Base-by-base conservation (phyloP, 352 stramenopile species). In the Globisporangium alternatum region DNA sequence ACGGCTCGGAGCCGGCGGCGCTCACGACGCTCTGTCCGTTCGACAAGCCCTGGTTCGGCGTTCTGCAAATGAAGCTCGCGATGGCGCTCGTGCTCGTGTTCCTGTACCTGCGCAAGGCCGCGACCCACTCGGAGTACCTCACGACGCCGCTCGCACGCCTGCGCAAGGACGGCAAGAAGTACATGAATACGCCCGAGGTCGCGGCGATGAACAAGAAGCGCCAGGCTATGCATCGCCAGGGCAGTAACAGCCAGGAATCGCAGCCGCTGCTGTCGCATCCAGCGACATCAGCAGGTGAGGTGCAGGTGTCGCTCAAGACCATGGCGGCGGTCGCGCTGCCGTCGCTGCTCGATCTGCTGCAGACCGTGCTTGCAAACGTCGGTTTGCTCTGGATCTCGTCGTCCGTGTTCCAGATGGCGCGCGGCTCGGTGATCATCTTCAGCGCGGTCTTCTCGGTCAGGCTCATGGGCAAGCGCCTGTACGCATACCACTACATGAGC, bases 361-460 rank as follows among this genome's bases (percentile, higher is more conserved):
- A 92, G 75, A 97, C 89, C 21, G 85, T 93, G 56, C 64, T 94
- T 39, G 88, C 88, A 52, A 96, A 97, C 64, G 81, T 96, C 61
- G 89, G 88, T 2, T 61, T 97, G 57, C 71, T 94, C 37, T 95
- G 88, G 78, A 93, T 94, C 65, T 93, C 87, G 62, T 93, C 90
- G 51, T 96, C 86, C 0, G 84, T 96, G 58, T 97, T 90, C 74
- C 88, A 97, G 69, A 97, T 97, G 90, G 83, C 90, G 39, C 83
- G 90, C 54, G 89, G 88, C 55, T 94, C 89, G 5, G 89, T 97
- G 65, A 93, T 97, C 69, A 91, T 97, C 67, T 97, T 97, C 69
- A 96, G 85, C 33, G 90, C 84, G 37, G 76, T 96, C 63, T 84
- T 96, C 59, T 95, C 86, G 43, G 82, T 97, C 33, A 60, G 76